Conservation (phyloP, 495 filamentous ascomycete species). For the Penicillium malachiteum region DNA sequence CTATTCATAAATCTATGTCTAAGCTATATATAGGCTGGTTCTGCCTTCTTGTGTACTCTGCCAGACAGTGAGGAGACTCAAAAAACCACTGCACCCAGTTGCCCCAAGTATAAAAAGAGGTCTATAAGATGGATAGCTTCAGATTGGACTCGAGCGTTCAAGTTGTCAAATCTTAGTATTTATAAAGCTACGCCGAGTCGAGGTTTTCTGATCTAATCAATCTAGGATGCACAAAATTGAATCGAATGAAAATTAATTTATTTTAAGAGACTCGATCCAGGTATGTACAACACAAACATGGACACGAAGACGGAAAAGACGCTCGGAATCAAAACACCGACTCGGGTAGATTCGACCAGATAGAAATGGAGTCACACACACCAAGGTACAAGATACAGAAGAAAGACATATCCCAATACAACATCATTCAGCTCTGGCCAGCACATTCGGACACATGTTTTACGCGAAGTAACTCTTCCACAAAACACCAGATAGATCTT, state of each 20-base stretch:
- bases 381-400: background rate
- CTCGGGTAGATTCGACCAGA: background rate
- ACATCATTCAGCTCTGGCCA: background rate
- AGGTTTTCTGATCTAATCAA: background rate
- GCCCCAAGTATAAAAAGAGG: too few species aligned
- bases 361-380: background rate
- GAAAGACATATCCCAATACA: background rate
- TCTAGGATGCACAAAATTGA: background rate
- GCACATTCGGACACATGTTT: background rate
- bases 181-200: too few species aligned
- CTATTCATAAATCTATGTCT: too few species aligned
- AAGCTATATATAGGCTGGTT: too few species aligned
- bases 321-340: background rate
- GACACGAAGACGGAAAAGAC: background rate
- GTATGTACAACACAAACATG: constrained; percentile 14
- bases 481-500: constrained; percentile 92
- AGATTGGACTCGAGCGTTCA: too few species aligned
- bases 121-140: too few species aligned
- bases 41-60: too few species aligned
- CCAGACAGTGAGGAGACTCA: too few species aligned
- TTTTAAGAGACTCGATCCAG: background rate
- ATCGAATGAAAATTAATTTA: background rate
- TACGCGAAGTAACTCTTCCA: constrained; percentile 99
- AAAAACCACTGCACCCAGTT: too few species aligned
- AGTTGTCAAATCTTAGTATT: too few species aligned